A percentile compares a stretch with the other conserved stretches of the same genome.
Evolutionary conservation across 768 basidiomycete genomes (phyloP).

Genomic region (Galerina sulciceps): DNA sequence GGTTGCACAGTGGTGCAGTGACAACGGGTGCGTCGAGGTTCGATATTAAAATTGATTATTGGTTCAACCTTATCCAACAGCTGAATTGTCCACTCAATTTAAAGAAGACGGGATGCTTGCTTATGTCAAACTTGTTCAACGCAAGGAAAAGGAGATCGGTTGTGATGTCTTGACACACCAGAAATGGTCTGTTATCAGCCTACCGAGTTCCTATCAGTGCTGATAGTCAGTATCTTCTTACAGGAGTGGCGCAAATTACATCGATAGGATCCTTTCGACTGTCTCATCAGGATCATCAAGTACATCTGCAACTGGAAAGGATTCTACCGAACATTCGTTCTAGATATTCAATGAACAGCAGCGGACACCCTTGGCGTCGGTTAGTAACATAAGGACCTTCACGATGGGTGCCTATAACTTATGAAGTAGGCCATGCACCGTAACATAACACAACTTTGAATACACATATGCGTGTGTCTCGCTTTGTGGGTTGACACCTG

Average conservation of each 20-base stretch:
- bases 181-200: constrained; percentile 67
- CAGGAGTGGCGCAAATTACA: constrained; percentile 91
- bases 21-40: constrained; percentile 59
- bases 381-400: no score
- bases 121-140: constrained; percentile 87
- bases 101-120: constrained; percentile 92
- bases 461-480: no score
- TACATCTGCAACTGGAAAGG: constrained; percentile 81
- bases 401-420: no score
- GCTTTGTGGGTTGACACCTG: no score
- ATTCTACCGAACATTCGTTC: constrained; percentile 90
- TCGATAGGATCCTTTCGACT: constrained; percentile 82
- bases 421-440: no score
- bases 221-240: neutral
- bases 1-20: constrained; percentile 85
- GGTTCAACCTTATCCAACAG: constrained; percentile 35
- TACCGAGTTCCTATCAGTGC: neutral
- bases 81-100: constrained; percentile 79
- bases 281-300: constrained; percentile 89
- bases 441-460: no score
- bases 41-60: neutral
- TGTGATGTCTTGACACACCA: constrained; percentile 93
- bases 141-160: constrained; percentile 86
- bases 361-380: no score
- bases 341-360: constrained; percentile 27